Percentiles rank a stretch among this genome's conserved stretches.
phyloP scores from a whole-genome alignment of 2,329 filamentous ascomycete genomes.

The Clonostachys rosea region DNA sequence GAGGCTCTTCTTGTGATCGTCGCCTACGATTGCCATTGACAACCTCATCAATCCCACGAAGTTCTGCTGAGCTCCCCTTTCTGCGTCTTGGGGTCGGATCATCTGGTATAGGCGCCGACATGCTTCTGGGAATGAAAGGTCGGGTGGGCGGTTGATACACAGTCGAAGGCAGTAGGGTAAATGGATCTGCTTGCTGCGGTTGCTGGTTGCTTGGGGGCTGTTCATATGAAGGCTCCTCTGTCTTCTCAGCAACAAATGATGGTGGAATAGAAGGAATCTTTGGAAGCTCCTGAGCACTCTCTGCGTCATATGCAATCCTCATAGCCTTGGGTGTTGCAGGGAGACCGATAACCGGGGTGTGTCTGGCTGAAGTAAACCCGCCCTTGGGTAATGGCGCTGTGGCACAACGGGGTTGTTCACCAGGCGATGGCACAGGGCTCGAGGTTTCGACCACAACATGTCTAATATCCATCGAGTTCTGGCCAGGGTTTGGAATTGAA shows the following conservation, averaged over 20 bases:
- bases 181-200: conserved; percentile 3
- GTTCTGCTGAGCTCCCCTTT: conserved; percentile 26
- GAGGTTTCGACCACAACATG: conserved; percentile 33
- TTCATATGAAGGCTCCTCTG: no score
- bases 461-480: conserved; percentile 27
- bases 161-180: conserved; percentile 52
- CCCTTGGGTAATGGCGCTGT: conserved; percentile 51
- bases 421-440: conserved; percentile 32
- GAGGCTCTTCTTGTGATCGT: conserved; percentile 40
- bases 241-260: conserved; percentile 22
- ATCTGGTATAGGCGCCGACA: conserved; percentile 52
- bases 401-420: conserved; percentile 56
- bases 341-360: conserved; percentile 63
- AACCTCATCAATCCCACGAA: conserved; percentile 44
- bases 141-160: conserved; percentile 52
- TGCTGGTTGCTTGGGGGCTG: no score
- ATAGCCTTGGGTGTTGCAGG: conserved; percentile 90
- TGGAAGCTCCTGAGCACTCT: conserved; percentile 24
- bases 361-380: conserved; percentile 35
- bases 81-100: conserved; percentile 22
- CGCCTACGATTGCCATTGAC: conserved; percentile 31
- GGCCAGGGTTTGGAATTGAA: conserved; percentile 69
- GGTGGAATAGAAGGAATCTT: conserved; percentile 50
- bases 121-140: conserved; percentile 50
- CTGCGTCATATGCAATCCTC: conserved; percentile 59